Evolutionary conservation across 2,329 filamentous ascomycete species (phyloP), one percentile per base, ranked within the genome.

Genomic region (Claviceps sp.): DNA sequence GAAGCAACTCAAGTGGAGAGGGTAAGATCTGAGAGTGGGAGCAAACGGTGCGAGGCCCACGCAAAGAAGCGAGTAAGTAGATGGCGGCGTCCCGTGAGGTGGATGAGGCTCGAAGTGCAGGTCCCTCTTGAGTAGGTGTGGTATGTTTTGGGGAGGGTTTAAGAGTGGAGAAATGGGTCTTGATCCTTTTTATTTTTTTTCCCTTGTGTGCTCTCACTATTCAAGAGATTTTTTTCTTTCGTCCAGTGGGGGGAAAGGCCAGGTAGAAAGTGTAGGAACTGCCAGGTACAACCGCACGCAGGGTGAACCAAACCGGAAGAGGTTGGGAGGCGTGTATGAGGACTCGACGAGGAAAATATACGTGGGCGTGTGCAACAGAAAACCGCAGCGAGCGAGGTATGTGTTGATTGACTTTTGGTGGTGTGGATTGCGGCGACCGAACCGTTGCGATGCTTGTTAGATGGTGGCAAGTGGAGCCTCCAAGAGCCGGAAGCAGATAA

Each of bases 151-250:
- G 69, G 69, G 67, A 71, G 68, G 67, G 65, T 68, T 68, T 61
- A 64, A 50, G 65, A 67, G 70, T 72, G 70, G 70, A 69, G 70
- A 71, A 69, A 62, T 65, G 68, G 67, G 64, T 67, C 68, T 67
- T 60, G 64, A 64, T 65, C 62, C 65, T 69, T 70, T 69, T 69
- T 67, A 57, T 57, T 63, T 67, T 66, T 66, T 45, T 47, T 46
- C n/a, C 16, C 34, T 50, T 43, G 50, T 52, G 48, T 42, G 47
- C 43, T 47, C 48, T 51, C 47, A 47, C 37, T 43, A 36, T 20
- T 53, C 20, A 18, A 47, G 22, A 46, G 45, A 37, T 47, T 37
- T 47, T 70, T 68, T 69, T 66, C 55, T 58, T 62, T 48, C 48
- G 30, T 14, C 46, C 13, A 24, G 34, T 13, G 54, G 55, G 57